A percentile compares a stretch with the other conserved stretches of the same genome.
These are phyloP conservation scores for Fusarium pseudoanthophilum DNA, from an alignment of 2,329 filamentous ascomycete genomes.

Conservation along the genomic window DNA sequence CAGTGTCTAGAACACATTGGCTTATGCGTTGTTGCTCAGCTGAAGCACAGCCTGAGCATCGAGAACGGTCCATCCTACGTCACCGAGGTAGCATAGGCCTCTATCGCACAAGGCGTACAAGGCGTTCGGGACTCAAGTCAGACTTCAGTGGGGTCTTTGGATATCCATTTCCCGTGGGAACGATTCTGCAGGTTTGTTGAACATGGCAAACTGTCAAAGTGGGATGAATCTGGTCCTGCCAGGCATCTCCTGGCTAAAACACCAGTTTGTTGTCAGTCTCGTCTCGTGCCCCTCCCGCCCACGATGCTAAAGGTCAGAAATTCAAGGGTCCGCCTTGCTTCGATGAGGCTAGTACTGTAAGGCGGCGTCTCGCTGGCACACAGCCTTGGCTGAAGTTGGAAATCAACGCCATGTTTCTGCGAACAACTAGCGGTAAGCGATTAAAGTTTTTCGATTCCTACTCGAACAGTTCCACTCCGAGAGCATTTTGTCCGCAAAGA, in stretches of 20 bases:
- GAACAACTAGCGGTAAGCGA: conserved; percentile 43
- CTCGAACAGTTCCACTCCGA: conserved; percentile 23
- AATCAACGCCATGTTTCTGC: conserved; percentile 30
- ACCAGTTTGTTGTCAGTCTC: conserved; percentile 21
- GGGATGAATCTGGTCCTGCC: neutral
- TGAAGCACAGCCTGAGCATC: conserved; percentile 36
- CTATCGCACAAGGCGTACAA: conserved; percentile 6
- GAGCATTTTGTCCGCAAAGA: conserved; percentile 1
- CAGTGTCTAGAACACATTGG: conserved; percentile 19
- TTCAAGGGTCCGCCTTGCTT: conserved; percentile 35
- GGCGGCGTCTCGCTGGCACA: conserved; percentile 34
- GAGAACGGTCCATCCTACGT: conserved; percentile 44
- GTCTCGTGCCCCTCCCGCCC: conserved; percentile 33
- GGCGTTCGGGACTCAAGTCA: neutral
- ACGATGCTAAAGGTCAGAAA: conserved; percentile 17
- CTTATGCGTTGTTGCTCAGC: conserved; percentile 27
- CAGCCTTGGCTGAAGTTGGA: conserved; percentile 27
- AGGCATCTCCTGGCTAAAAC: conserved; percentile 12
- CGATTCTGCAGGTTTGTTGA: conserved; percentile 14
- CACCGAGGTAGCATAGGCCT: conserved; percentile 35
- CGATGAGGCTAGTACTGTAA: conserved; percentile 22
- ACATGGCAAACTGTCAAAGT: neutral
- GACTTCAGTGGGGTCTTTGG: neutral
- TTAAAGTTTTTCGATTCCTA: conserved; percentile 15
- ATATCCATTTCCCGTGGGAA: conserved; percentile 3